These are phyloP conservation scores for Urochloa ruziziensis DNA, from an alignment of 176 grass and related monocot genomes.

Conservation along the genomic window DNA sequence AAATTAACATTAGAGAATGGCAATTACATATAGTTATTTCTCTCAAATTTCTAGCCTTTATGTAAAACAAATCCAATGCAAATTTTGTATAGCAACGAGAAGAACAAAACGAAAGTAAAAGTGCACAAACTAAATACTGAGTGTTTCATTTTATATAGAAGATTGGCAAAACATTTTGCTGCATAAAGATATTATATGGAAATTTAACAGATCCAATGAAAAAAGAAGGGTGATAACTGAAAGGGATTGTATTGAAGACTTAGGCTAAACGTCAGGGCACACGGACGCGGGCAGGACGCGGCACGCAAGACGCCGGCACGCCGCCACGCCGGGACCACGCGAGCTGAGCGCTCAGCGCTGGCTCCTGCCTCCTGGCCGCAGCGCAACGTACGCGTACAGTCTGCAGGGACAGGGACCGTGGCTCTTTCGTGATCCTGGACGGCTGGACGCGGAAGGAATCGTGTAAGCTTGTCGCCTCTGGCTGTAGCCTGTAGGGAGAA, in stretches of 20 bases:
- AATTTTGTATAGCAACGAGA: neutral
- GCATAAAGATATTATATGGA: neutral
- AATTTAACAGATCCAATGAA: neutral
- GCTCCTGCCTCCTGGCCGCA: too few species aligned
- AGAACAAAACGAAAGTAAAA: neutral
- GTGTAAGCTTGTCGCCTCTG: too few species aligned
- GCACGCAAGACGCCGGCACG: too few species aligned
- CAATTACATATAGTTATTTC: neutral
- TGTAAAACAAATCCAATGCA: neutral
- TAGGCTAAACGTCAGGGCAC: neutral
- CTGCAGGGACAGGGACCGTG: too few species aligned
- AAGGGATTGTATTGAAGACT: neutral
- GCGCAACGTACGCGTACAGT: too few species aligned
- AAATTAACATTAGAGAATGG: neutral
- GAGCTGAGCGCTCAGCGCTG: too few species aligned
- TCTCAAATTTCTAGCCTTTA: neutral
- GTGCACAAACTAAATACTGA: neutral
- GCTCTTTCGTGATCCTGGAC: too few species aligned
- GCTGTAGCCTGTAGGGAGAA: too few species aligned
- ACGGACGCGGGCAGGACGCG: too few species aligned
- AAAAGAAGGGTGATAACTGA: neutral
- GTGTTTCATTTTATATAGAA: neutral
- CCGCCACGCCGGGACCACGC: too few species aligned
- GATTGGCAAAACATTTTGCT: neutral
- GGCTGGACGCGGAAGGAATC: too few species aligned